These are phyloP conservation scores for Trichoderma polysporum DNA, from an alignment of 2,329 filamentous ascomycete genomes.

Conservation along the genomic window DNA sequence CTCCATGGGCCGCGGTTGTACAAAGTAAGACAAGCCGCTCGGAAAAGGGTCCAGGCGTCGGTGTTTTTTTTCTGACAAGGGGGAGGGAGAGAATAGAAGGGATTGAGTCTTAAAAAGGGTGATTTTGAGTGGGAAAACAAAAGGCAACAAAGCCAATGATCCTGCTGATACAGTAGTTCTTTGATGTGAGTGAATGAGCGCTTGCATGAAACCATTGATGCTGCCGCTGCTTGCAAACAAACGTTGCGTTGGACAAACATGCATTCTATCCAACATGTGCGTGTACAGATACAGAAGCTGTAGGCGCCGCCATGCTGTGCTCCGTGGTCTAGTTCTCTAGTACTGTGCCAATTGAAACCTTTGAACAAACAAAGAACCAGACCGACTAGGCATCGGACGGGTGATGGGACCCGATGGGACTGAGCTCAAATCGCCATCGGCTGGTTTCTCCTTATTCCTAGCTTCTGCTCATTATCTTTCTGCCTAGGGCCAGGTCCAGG, in stretches of 20 bases:
- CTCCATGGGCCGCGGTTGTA: neutral
- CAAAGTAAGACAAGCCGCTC: neutral
- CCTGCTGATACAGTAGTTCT: neutral
- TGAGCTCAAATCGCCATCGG: neutral
- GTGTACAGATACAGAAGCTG: neutral
- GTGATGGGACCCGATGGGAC: neutral
- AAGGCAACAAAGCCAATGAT: neutral
- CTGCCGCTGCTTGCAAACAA: neutral
- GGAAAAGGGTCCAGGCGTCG: constrained; percentile 5
- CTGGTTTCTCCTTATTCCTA: neutral
- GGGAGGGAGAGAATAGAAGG: neutral
- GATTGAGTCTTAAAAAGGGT: neutral
- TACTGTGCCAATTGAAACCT: neutral
- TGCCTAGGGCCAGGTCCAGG: neutral
- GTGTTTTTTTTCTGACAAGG: neutral
- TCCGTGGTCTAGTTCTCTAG: neutral
- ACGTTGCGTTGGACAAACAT: neutral
- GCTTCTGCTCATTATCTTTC: neutral
- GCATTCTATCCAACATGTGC: neutral
- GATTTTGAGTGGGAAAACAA: neutral
- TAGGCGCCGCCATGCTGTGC: neutral
- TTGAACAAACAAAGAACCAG: neutral
- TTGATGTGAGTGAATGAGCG: neutral
- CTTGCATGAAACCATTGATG: neutral
- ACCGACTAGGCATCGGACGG: neutral